Evolutionary conservation across 1,284 basidiomycete species (phyloP), one percentile per base, ranked within the genome.

Genomic region (Kalmanozyma brasiliensis): DNA sequence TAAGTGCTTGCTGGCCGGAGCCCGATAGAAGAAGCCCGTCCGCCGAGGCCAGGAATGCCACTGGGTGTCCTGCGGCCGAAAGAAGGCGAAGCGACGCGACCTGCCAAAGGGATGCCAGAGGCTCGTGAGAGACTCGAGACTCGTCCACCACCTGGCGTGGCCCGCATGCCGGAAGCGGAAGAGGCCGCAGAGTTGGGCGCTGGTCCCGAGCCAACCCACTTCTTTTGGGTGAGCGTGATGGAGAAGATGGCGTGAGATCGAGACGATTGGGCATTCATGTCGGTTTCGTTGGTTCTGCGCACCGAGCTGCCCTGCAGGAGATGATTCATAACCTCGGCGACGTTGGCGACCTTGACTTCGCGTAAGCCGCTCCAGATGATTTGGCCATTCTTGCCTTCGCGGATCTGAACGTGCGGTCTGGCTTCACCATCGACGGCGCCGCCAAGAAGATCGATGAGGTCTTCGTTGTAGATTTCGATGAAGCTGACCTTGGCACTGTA

Each of bases 171-270:
- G 32, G 51, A 62, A 32, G 49, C 56, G 2, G 58, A 60, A 3
- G 62, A 58, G 23, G 65, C 58, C 11, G 52, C 52, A 19, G 58
- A 47, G 26, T 59, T 63, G 2, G 75, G 74, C 4, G 74, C 53
- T 3, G 73, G 57, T 4, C 74, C 72, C 7, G 56, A 53, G 1
- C 77, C 77, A 13, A 69, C 61, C 59, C 55, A 75, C 53, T 73
- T 71, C 40, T 65, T 70, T 34, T 77, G 95, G 1, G 88, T 91
- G 46, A 99, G 85, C 7, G 92, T 97, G 56, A 99, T 86, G 40
- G 94, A 96, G 83, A 98, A 98, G 83, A 98, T 98, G 55, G 96
- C 95, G 86, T 98, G 95, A 22, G 93, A 96, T 67, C 95, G 91
- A 40, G 94, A 98, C 0, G 92, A 95, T 81, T 97, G 93, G 5